Conservation (phyloP, 768 basidiomycete species). For the Xerocomellus amylosporus region DNA sequence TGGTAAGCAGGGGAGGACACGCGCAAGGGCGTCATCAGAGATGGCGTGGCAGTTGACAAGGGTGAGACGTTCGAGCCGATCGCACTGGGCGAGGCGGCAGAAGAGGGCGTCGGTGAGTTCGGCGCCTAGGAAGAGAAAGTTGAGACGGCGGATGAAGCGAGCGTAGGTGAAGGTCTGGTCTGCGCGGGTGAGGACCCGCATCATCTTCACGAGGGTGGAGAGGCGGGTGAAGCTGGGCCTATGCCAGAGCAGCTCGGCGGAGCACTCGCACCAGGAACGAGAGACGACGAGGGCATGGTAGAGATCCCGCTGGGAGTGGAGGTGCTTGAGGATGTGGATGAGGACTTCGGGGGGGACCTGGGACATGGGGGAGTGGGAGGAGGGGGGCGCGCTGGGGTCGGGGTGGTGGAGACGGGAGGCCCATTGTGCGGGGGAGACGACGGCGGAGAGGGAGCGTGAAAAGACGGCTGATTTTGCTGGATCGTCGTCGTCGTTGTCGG, state of each 20-base stretch:
- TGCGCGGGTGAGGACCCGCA: conserved; percentile 58
- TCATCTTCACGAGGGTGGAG: conserved; percentile 74
- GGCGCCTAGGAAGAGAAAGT: conserved; percentile 70
- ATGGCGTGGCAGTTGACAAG: conserved; percentile 75
- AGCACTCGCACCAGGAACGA: conserved; percentile 92
- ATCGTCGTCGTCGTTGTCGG: conserved; percentile 70
- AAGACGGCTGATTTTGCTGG: conserved; percentile 48
- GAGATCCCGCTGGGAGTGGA: conserved; percentile 73
- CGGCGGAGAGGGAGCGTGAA: conserved; percentile 35
- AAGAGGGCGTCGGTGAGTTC: conserved; percentile 76
- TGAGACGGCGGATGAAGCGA: conserved; percentile 85
- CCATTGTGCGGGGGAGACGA: conserved; percentile 70
- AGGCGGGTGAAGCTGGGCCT: conserved; percentile 74
- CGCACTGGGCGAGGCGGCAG: conserved; percentile 66
- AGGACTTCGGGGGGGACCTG: conserved; percentile 86
- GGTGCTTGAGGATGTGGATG: conserved; percentile 85
- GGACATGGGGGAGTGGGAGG: conserved; percentile 55
- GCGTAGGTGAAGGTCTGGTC: conserved; percentile 85
- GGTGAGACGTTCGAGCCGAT: conserved; percentile 83
- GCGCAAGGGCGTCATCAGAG: conserved; percentile 58
- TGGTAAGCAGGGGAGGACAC: conserved; percentile 66
- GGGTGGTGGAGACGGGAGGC: conserved; percentile 32
- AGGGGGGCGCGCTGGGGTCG: conserved; percentile 28
- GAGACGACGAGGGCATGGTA: conserved; percentile 76
- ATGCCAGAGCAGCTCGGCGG: conserved; percentile 94